These are phyloP conservation scores for Suhomyces canberraensis DNA, from an alignment of 805 yeast species.

Conservation along the genomic window DNA sequence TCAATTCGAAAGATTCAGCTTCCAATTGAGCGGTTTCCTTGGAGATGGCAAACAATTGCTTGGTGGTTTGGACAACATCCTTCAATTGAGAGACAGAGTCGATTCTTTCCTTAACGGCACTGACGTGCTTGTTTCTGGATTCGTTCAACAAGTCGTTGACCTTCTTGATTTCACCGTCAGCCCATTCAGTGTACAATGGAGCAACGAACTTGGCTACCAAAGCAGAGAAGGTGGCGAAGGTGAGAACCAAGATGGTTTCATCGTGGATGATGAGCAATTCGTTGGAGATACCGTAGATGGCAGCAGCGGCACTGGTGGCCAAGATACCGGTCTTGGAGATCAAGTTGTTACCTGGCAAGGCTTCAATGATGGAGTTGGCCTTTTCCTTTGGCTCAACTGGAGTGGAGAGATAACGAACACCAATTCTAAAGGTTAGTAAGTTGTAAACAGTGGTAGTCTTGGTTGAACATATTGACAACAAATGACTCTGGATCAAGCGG, in stretches of 20 bases:
- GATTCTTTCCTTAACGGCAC: constrained; percentile 91
- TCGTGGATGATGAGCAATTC: constrained; percentile 91
- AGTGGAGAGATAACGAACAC: constrained; percentile 63
- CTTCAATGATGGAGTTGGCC: constrained; percentile 85
- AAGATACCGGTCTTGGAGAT: constrained; percentile 91
- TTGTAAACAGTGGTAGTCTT: too few species aligned
- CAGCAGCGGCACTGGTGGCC: constrained; percentile 93
- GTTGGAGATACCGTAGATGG: constrained; percentile 89
- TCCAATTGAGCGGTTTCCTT: constrained; percentile 96
- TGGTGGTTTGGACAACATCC: constrained; percentile 89
- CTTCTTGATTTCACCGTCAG: constrained; percentile 77
- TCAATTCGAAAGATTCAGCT: constrained; percentile 88
- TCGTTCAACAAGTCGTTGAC: constrained; percentile 79
- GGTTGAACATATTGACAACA: too few species aligned
- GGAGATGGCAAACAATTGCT: constrained; percentile 87
- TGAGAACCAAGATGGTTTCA: constrained; percentile 80
- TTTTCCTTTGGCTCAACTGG: constrained; percentile 82
- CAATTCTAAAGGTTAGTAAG: constrained; percentile 45
- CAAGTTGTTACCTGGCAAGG: constrained; percentile 87
- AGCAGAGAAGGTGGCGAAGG: constrained; percentile 74
- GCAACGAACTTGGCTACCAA: constrained; percentile 84
- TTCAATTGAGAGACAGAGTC: constrained; percentile 82
- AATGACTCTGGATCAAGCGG: too few species aligned
- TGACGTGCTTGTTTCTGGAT: constrained; percentile 86
- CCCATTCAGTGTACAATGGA: constrained; percentile 93